phyloP scores from a whole-genome alignment of 2,329 filamentous ascomycete species.

The Cladosporium sp. region DNA sequence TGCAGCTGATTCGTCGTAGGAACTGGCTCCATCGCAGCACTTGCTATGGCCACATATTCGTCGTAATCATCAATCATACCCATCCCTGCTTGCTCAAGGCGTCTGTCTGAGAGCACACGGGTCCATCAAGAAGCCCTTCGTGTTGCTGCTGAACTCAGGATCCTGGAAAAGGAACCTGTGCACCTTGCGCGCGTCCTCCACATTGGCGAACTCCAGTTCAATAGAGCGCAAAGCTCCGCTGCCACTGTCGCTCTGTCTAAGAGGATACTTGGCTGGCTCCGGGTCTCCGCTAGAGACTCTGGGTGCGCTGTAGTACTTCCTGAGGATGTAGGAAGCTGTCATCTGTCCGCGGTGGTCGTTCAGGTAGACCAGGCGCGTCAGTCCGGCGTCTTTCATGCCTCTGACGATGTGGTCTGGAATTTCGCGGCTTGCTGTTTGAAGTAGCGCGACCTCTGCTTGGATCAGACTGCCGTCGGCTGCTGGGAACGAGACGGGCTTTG shows the following conservation, averaged over 20 bases:
- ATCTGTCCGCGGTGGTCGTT: background rate
- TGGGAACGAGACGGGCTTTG: no score
- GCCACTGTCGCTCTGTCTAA: background rate
- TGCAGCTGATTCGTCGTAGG: no score
- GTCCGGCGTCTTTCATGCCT: background rate
- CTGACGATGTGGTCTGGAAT: background rate
- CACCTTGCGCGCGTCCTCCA: background rate
- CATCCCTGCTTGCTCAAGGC: no score
- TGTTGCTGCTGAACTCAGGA: no score
- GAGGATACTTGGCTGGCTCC: background rate
- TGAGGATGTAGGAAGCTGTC: background rate
- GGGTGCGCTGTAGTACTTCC: no score
- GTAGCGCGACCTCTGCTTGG: slow-evolving; percentile 9
- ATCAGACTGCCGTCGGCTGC: background rate
- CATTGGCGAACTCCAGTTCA: background rate
- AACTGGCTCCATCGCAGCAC: no score
- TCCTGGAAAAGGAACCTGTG: no score
- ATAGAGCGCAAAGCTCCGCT: background rate
- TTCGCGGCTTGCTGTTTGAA: slow-evolving; percentile 12
- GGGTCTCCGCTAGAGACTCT: background rate
- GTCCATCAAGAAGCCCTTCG: no score
- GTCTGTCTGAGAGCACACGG: no score
- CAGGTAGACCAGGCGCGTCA: background rate
- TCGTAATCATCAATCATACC: no score
- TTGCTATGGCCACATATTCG: no score